Evolutionary conservation across 106 monocot genomes (phyloP), one percentile per base, ranked within the genome.

Genomic region (Posidonia australis): DNA sequence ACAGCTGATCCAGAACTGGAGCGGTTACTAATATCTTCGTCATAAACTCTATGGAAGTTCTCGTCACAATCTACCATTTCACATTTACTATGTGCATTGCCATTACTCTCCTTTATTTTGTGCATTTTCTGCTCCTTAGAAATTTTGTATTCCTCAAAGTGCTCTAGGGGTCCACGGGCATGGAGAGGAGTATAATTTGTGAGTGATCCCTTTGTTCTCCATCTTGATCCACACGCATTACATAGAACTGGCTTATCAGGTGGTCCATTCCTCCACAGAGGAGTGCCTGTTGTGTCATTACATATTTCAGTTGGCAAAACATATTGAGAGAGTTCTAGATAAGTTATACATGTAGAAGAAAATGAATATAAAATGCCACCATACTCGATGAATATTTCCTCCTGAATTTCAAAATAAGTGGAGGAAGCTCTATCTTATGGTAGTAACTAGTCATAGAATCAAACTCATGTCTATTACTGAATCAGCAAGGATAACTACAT

Each of bases 201-300:
- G 70, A 99, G 73, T 60, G 91, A 78, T 69, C 98, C 98, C 77
- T 99, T 99, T 44, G 98, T 99, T 64, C 98, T 76, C 98, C 98
- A 99, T 68, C 98, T 88, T 19, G 98, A 91, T 63, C 98, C 98
- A 66, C 98, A 99, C 58, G 98, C 98, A 83, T 99, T 99, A 70
- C 98, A 99, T 42, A 99, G 68, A 62, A 99, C 81, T 44, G 98
- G 98, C 79, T 99, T 99, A 43, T 99, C 98, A 16, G 91, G 91
- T 10, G 98, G 98, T 29, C 98, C 98, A 81, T 99, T 99, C 58
- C 98, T 68, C 98, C 98, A 99, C 46, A 99, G 85, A 64, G 98
- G 98, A 73, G 98, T 99, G 78, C 81, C 98, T 99, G 91, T 77
- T 71, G 24, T 47, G 26, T 60, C 12, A 64, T 26, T 25, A 28